Conservation (phyloP, 192 early-diverging fungal genomes). For the Entomortierella chlamydospora region DNA sequence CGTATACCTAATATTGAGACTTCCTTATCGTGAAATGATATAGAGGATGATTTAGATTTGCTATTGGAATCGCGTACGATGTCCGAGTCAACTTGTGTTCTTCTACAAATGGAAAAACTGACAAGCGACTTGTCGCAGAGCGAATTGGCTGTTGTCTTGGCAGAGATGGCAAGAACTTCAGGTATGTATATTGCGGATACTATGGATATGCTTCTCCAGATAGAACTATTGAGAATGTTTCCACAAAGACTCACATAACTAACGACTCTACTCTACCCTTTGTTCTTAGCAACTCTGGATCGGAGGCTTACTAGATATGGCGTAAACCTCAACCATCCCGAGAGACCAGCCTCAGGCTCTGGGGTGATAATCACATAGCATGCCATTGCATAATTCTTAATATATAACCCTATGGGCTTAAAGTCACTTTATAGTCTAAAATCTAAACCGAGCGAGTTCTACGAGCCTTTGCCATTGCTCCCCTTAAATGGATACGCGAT, state of each 20-base stretch:
- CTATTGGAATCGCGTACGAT: conserved; percentile 15
- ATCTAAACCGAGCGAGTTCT: too few species aligned
- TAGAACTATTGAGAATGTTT: not conserved
- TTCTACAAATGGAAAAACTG: conserved; percentile 40
- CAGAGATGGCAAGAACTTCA: conserved; percentile 23
- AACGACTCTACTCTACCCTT: not conserved
- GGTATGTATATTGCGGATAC: too few species aligned
- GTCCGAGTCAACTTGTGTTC: conserved; percentile 26
- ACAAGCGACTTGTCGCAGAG: conserved; percentile 20
- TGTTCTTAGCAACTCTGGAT: conserved; percentile 23
- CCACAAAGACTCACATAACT: not conserved
- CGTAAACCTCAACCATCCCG: conserved; percentile 33
- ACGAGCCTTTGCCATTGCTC: too few species aligned
- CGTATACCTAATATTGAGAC: too few species aligned
- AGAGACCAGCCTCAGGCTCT: not conserved
- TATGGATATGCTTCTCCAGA: too few species aligned
- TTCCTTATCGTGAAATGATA: too few species aligned
- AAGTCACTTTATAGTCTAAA: too few species aligned
- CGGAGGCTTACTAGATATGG: conserved; percentile 27
- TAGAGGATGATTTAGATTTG: conserved; percentile 14
- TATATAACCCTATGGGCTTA: too few species aligned
- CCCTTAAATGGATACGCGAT: too few species aligned
- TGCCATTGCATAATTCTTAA: too few species aligned
- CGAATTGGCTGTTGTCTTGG: conserved; percentile 23
- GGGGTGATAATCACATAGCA: not conserved